Conservation (phyloP, 768 basidiomycete genomes). For the Plicaturopsis crispa region DNA sequence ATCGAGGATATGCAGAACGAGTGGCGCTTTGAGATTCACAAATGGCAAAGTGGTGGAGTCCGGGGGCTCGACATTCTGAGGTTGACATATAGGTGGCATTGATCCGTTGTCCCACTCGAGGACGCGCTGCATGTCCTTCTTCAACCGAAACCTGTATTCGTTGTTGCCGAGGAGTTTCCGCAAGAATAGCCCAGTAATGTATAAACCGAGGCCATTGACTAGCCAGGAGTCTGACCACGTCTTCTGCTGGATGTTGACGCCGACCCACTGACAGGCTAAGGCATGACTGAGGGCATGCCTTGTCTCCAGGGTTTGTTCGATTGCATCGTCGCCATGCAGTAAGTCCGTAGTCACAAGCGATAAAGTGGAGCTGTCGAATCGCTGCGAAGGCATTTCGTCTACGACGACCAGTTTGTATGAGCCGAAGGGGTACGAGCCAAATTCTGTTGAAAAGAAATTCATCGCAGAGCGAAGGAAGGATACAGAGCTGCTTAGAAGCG, state of each 20-base stretch:
- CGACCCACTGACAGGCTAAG: conserved; percentile 93
- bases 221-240: conserved; percentile 94
- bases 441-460: conserved; percentile 87
- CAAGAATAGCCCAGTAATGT: conserved; percentile 84
- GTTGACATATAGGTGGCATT: conserved; percentile 92
- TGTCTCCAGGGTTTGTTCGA: conserved; percentile 91
- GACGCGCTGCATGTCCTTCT: conserved; percentile 94
- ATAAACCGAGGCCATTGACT: conserved; percentile 87
- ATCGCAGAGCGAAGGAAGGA: conserved; percentile 81
- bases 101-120: conserved; percentile 80
- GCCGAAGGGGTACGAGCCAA: conserved; percentile 92
- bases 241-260: conserved; percentile 92
- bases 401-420: conserved; percentile 95
- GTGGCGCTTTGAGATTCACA: conserved; percentile 89
- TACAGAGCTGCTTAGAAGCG: conserved; percentile 60
- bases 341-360: conserved; percentile 76
- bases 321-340: conserved; percentile 79
- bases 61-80: conserved; percentile 77
- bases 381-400: conserved; percentile 74
- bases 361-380: conserved; percentile 81
- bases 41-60: conserved; percentile 76
- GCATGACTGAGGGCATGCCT: conserved; percentile 82
- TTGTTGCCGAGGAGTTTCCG: conserved; percentile 89
- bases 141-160: conserved; percentile 91
- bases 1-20: conserved; percentile 96